phyloP scores from a whole-genome alignment of 495 filamentous ascomycete species.

The Aspergillus hancockii region DNA sequence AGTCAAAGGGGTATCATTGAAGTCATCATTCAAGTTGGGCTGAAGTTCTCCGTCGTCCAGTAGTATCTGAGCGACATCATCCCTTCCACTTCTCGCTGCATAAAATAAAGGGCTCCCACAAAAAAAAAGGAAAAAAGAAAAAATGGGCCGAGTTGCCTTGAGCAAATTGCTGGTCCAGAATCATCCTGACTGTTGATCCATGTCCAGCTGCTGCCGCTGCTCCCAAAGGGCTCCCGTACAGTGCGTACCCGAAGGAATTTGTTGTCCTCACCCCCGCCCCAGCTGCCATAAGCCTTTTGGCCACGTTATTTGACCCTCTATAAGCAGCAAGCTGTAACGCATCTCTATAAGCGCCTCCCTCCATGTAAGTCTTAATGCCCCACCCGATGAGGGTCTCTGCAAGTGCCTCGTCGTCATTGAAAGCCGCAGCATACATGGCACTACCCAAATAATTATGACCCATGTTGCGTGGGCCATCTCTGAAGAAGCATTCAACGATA shows the following conservation, averaged over 20 bases:
- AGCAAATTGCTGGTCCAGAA: not conserved
- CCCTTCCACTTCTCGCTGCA: conserved; percentile 1
- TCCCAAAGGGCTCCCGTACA: conserved; percentile 4
- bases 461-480: not conserved
- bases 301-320: not conserved
- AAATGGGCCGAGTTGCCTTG: not conserved
- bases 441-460: not conserved
- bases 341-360: conserved; percentile 7
- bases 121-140: no score
- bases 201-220: conserved; percentile 8
- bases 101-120: conserved; percentile 2
- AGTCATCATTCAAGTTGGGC: not conserved
- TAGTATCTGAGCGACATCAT: not conserved
- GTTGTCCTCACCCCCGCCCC: no score
- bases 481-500: not conserved
- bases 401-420: not conserved
- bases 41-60: not conserved
- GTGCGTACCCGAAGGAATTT: conserved; percentile 1
- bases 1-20: not conserved
- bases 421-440: conserved; percentile 10
- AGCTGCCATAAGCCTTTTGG: no score
- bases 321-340: conserved; percentile 10
- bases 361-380: not conserved
- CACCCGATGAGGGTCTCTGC: not conserved
- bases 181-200: not conserved